Base-by-base conservation (phyloP, 176 grass and related monocot genomes). In the Raddia distichophylla region DNA sequence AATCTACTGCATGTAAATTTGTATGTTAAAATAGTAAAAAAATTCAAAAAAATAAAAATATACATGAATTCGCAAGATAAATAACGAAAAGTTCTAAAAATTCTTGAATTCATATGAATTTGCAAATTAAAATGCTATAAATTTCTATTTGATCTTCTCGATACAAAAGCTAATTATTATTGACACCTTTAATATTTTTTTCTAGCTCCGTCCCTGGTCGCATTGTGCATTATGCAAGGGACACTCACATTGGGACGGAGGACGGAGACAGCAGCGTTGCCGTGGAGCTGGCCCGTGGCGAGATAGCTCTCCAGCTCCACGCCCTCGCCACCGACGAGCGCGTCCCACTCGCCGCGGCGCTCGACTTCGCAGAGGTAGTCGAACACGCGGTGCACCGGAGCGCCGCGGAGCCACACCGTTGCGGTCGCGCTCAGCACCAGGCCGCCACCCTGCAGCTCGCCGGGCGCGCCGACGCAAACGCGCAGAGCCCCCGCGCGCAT, bases 251-350 rank as follows among this genome's bases (percentile, higher is more conserved):
- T 40, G 57, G 84, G 64, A 5, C 87, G 75, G 16, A 91, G 78
- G 57, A 97, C n/a, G 16, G 87, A 91, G 80, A 91, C 37, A 40
- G 37, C 82, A 8, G 75, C 33, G 34, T 91, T 91, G 64, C 84
- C 89, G 27, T 35, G n/a, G 15, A 78, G 32, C 34, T 72, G 42
- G 5, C 78, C 85, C 10, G 92, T 93, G 60, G 75, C 3, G 12
- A 90, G 64, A 19, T 15, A 48, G 47, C 51, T 66, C 69, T 93
- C 71, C 69, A 82, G 84, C 19, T 62, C 33, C 89, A 93, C 73
- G 3, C 50, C 10, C 4, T 18, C 67, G 1, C 60, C 76, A 6
- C 73, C 57, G 76, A 35, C 61, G n/a, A 69, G 37, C 52, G 40
- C 15, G 54, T 89, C 84, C 87, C 91, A 93, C 37, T 40, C 37